These are phyloP conservation scores for Schizothecium vesticola DNA, from an alignment of 495 filamentous ascomycete species.

Conservation along the genomic window DNA sequence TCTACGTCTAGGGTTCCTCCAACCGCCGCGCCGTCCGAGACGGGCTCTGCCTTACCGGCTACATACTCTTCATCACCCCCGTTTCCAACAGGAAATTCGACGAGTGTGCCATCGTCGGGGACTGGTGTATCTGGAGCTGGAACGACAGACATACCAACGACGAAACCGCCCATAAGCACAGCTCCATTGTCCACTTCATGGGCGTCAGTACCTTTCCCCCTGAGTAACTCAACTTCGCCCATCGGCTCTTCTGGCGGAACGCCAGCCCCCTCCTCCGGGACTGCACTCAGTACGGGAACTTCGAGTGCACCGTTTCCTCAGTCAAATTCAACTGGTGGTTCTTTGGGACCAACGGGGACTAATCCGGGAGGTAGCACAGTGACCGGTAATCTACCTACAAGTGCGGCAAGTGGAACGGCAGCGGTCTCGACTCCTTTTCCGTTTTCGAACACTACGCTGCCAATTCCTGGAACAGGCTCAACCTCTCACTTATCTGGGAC, in stretches of 20 bases:
- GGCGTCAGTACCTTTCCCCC: not conserved
- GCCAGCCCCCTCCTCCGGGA: not conserved
- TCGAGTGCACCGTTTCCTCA: conserved; percentile 11
- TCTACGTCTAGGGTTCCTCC: not conserved
- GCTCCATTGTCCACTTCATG: not conserved
- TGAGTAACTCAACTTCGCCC: conserved; percentile 1
- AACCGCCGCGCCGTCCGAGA: not conserved
- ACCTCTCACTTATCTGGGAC: not conserved
- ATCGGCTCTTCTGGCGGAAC: not conserved
- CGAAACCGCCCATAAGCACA: not conserved
- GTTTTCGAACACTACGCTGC: conserved; percentile 23
- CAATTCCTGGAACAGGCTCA: conserved; percentile 3
- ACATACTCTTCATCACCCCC: conserved; percentile 6
- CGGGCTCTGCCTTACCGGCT: not conserved
- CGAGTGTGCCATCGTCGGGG: not conserved
- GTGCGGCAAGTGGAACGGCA: not conserved
- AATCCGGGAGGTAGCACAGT: not conserved
- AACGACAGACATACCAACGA: not conserved
- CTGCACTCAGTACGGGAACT: not conserved
- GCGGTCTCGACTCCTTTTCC: conserved; percentile 20
- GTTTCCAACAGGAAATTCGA: conserved; percentile 5
- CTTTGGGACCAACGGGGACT: conserved; percentile 11
- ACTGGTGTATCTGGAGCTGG: conserved; percentile 4
- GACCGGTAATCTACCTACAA: conserved; percentile 1
- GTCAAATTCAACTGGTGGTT: conserved; percentile 17